Evolutionary conservation across 176 grass and related monocot genomes (phyloP).

Genomic region (Echinochloa phyllopogon): DNA sequence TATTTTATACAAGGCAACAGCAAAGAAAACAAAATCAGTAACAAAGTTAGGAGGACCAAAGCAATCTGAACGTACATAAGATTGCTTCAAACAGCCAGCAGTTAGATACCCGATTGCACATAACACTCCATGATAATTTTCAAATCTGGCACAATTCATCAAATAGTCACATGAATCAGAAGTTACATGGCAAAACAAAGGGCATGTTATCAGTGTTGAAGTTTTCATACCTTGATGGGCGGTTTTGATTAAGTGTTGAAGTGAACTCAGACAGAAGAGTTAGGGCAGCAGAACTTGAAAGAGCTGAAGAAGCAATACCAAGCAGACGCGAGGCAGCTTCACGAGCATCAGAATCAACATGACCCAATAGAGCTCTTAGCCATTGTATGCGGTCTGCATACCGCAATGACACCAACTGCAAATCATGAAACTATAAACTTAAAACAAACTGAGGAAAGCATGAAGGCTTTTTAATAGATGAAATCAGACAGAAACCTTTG

Average conservation of each 20-base stretch:
- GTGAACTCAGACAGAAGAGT: slow-evolving; percentile 73
- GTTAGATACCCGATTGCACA: slow-evolving; percentile 80
- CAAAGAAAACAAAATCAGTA: slow-evolving; percentile 32
- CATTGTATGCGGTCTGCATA: slow-evolving; percentile 75
- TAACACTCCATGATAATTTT: slow-evolving; percentile 82
- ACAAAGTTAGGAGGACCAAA: slow-evolving; percentile 38
- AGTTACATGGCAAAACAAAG: slow-evolving; percentile 13
- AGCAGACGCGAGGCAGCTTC: slow-evolving; percentile 75
- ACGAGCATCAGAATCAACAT: slow-evolving; percentile 90
- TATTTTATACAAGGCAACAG: slow-evolving; percentile 37
- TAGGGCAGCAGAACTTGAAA: slow-evolving; percentile 66
- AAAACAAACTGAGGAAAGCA: slow-evolving; percentile 42
- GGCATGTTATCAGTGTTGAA: neutral
- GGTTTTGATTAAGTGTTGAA: slow-evolving; percentile 56
- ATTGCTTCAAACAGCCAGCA: slow-evolving; percentile 79
- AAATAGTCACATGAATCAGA: slow-evolving; percentile 46
- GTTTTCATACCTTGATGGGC: slow-evolving; percentile 66
- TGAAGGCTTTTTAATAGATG: slow-evolving; percentile 24
- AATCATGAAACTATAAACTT: slow-evolving; percentile 28
- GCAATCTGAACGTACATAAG: slow-evolving; percentile 58
- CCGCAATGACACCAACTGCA: slow-evolving; percentile 73
- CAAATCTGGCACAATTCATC: slow-evolving; percentile 72
- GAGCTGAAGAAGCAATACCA: slow-evolving; percentile 76
- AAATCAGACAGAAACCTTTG: slow-evolving; percentile 59
- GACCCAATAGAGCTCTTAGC: slow-evolving; percentile 74